phyloP scores from a whole-genome alignment of 2,329 filamentous ascomycete genomes.

The Paracorniculantispora psalliotae region DNA sequence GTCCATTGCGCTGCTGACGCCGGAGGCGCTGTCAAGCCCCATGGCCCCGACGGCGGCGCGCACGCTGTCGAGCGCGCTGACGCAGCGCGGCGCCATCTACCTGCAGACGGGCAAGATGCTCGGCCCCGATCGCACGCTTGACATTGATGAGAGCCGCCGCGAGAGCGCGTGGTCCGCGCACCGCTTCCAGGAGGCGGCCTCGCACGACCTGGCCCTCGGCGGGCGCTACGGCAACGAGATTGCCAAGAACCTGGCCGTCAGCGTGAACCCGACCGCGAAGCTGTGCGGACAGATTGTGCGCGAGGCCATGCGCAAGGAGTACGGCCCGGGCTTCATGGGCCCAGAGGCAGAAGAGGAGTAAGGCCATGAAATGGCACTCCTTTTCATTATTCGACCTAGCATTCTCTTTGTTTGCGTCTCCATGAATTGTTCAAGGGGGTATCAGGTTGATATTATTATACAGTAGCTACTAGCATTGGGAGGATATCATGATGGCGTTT shows the following conservation, averaged over 20 bases:
- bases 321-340: conserved; percentile 45
- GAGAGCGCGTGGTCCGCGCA: conserved; percentile 48
- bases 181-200: conserved; percentile 58
- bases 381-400: background rate
- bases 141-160: conserved; percentile 33
- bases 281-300: conserved; percentile 64
- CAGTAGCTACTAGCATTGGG: conserved; percentile 9
- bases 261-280: conserved; percentile 64
- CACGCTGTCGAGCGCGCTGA: conserved; percentile 65
- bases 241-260: conserved; percentile 59
- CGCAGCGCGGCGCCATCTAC: conserved; percentile 64
- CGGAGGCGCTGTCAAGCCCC: conserved; percentile 41
- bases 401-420: background rate
- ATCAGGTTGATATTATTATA: conserved; percentile 8
- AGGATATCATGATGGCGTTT: conserved; percentile 5
- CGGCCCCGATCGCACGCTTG: conserved; percentile 29
- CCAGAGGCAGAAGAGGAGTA: conserved; percentile 21
- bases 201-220: conserved; percentile 58
- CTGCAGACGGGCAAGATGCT: conserved; percentile 52
- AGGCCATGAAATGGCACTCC: background rate
- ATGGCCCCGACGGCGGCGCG: conserved; percentile 61
- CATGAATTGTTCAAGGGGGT: background rate
- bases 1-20: conserved; percentile 56
- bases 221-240: conserved; percentile 62
- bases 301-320: conserved; percentile 66